phyloP scores from a whole-genome alignment of 176 grass and related monocot genomes.

The Elaeis guineensis region DNA sequence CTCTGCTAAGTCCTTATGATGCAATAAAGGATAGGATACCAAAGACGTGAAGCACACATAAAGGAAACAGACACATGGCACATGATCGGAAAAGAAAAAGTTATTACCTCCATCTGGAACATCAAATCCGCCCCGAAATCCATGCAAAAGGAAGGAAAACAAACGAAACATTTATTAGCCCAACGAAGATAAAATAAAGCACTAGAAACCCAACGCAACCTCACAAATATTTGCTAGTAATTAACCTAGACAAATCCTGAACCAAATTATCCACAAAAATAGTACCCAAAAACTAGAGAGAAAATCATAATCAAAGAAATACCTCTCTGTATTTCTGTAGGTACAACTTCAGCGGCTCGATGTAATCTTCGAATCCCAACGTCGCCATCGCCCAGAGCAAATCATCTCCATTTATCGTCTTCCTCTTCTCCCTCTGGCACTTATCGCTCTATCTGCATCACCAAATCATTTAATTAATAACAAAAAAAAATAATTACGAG shows the following conservation, averaged over 20 bases:
- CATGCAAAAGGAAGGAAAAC: no score
- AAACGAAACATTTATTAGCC: no score
- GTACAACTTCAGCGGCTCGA: constrained; percentile 88
- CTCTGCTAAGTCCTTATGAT: no score
- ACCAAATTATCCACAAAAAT: background rate
- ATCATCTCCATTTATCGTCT: constrained; percentile 97
- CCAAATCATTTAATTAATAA: background rate
- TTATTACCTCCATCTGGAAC: no score
- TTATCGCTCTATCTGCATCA: constrained; percentile 76
- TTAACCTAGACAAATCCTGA: background rate
- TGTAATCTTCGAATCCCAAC: constrained; percentile 92
- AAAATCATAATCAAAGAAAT: constrained; percentile 2
- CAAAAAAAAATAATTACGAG: constrained; percentile 10
- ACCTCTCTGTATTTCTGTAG: constrained; percentile 96
- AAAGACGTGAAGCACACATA: no score
- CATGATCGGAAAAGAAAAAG: no score
- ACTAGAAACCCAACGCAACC: no score
- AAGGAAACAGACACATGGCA: no score
- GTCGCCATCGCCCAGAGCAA: constrained; percentile 94
- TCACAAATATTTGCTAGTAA: background rate
- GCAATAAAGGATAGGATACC: no score
- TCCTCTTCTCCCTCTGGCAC: constrained; percentile 96
- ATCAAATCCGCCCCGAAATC: no score
- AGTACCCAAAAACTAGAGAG: no score
- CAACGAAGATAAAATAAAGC: no score